Evolutionary conservation across 2,329 filamentous ascomycete genomes (phyloP), one percentile per base, ranked within the genome.

Genomic region (Hymenoscyphus salicellus): DNA sequence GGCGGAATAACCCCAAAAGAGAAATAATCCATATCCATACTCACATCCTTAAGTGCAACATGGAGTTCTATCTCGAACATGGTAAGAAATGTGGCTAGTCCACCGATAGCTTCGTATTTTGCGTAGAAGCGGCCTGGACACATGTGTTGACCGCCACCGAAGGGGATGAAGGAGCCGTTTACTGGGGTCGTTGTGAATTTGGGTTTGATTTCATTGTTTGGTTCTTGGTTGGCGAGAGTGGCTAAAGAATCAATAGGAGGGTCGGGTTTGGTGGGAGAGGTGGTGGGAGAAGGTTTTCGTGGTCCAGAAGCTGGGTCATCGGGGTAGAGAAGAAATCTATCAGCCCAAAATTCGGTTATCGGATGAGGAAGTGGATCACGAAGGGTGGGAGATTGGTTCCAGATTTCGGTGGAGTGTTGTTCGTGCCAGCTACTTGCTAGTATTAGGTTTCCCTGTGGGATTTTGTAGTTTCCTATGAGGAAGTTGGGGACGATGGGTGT

Each of bases 81-180:
- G 0, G 68, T 65, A 7, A 78, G 65, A 20, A 77, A 70, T 28
- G 77, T 49, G 1, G 75, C 74, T 16, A 76, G 66, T 0, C 70
- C 70, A 1, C 73, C 65, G 38, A 78, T 72, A 0, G 75, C 71
- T 59, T 78, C 73, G 16, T 72, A 71, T 36, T 78, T 78, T 1
- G 77, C 75, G 38, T 77, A 78, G 46, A 75, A 74, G 0, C 74
- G 74, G 1, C 78, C 77, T 0, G 76, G 77, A 30, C 78, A 79
- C 26, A 76, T 72, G 7, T 72, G 70, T 4, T 65, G 64, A 0
- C 77, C 75, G 2, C 76, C 76, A 0, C 77, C 77, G 30, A 72
- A 79, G 0, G 76, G 77, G 2, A 77, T 72, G 68, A 72, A 79
- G 0, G 72, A 72, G 0, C 74, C 75, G 7, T 71, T 71, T 0